Evolutionary conservation across 2,329 filamentous ascomycete species (phyloP), one percentile per base, ranked within the genome.

Genomic region (Leptographium radiaticola): DNA sequence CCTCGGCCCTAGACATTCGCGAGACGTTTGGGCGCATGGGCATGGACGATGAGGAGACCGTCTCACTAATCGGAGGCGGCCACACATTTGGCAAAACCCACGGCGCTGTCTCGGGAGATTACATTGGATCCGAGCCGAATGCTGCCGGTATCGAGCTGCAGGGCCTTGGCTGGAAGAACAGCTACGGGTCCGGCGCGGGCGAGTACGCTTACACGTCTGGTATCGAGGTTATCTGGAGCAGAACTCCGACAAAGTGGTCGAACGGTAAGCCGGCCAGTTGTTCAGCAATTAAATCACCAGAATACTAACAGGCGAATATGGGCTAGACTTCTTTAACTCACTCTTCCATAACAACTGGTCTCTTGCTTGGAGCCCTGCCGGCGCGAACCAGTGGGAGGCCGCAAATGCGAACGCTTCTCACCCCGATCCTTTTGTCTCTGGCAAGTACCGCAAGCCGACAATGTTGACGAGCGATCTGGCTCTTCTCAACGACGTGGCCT

Each of bases 21-120:
- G 75, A 73, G 55, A 87, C 86, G n/a, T 90, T 89, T 61, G 75
- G 75, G 58, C 84, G 85, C 66, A 89, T 90, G 86, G 86, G 81
- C 57, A 89, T 90, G 86, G 80, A 87, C 64, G 84, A 89, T 64
- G 81, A 87, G 68, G 86, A 90, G 74, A 90, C 86, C 0, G 86
- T 87, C 53, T 85, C 86, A 13, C 71, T 90, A 46, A 89, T 90
- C 64, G 83, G 82, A 36, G 86, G 86, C 64, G 86, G 86, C 43
- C 86, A 90, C 73, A 76, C 80, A 20, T 87, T 90, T 61, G 86
- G 86, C 62, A 90, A 90, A 77, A 87, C 85, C 0, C 86, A 90
- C 68, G 86, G 86, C 61, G 86, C 86, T 36, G 85, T 71, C 53
- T 71, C 79, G 15, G 70, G 75, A 12, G 75, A 77, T 58, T 76